Evolutionary conservation across 2,329 filamentous ascomycete species (phyloP).

Genomic region (Lachnellula hyalina): DNA sequence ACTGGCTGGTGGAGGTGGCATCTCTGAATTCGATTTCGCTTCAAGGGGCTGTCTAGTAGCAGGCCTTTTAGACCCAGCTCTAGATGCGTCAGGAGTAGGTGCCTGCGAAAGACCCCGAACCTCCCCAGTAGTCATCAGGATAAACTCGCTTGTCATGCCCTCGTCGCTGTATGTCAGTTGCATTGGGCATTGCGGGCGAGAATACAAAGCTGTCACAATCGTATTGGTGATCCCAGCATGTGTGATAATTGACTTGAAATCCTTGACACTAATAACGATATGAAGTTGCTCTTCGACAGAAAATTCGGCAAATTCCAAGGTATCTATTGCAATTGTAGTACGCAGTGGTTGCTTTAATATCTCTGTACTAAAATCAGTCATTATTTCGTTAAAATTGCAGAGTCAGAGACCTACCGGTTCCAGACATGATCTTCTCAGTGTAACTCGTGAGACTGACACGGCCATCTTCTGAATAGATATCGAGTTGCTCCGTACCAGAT

Average conservation of each 20-base stretch:
- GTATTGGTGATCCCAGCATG: conserved; percentile 67
- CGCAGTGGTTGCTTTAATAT: conserved; percentile 75
- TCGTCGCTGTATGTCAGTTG: conserved; percentile 66
- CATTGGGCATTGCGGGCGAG: conserved; percentile 64
- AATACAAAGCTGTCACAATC: conserved; percentile 64
- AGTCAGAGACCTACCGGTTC: conserved; percentile 44
- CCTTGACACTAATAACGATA: conserved; percentile 76
- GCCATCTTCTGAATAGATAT: conserved; percentile 67
- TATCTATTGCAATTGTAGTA: conserved; percentile 72
- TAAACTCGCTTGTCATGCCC: conserved; percentile 68
- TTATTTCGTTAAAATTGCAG: neutral
- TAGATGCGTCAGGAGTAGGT: conserved; percentile 21
- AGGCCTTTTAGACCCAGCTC: conserved; percentile 24
- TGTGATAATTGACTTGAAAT: conserved; percentile 73
- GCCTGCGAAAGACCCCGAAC: conserved; percentile 28
- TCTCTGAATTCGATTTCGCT: conserved; percentile 24
- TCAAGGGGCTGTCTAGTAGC: conserved; percentile 26
- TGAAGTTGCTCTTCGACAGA: conserved; percentile 69
- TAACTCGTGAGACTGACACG: conserved; percentile 74
- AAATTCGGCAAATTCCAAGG: conserved; percentile 71
- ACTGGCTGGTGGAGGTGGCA: conserved; percentile 24
- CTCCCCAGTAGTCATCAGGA: conserved; percentile 77
- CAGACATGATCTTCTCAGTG: conserved; percentile 70
- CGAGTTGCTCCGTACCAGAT: conserved; percentile 73
- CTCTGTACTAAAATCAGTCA: conserved; percentile 40